These are phyloP conservation scores for Candida qinlingensis DNA, from an alignment of 805 yeast genomes.

Conservation along the genomic window DNA sequence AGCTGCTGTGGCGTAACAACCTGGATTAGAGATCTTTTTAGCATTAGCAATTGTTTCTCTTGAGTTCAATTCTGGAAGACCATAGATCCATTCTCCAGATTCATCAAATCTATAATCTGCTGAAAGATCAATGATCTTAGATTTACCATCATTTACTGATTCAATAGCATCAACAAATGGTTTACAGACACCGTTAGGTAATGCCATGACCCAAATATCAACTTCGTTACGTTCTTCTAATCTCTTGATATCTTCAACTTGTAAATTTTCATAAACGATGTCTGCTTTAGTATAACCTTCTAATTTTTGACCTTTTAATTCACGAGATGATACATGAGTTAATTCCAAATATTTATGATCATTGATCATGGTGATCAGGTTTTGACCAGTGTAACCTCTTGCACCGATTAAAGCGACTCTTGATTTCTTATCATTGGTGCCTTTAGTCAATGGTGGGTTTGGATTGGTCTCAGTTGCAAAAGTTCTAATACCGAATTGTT, in stretches of 20 bases:
- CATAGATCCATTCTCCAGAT: constrained; percentile 86
- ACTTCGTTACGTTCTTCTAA: constrained; percentile 74
- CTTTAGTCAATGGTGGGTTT: constrained; percentile 66
- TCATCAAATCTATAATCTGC: constrained; percentile 96
- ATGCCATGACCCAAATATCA: constrained; percentile 98
- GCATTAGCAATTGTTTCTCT: constrained; percentile 66
- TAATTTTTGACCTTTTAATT: constrained; percentile 79
- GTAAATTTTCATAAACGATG: constrained; percentile 78
- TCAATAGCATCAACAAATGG: constrained; percentile 81
- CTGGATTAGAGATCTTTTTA: constrained; percentile 88
- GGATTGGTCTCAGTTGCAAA: constrained; percentile 46
- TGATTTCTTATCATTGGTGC: constrained; percentile 55
- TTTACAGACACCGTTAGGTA: constrained; percentile 95
- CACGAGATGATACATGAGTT: constrained; percentile 94
- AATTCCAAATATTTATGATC: constrained; percentile 83
- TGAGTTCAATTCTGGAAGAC: constrained; percentile 85
- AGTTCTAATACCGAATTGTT: constrained; percentile 24
- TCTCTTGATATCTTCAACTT: constrained; percentile 75
- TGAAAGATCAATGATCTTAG: constrained; percentile 85
- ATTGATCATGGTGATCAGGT: constrained; percentile 80
- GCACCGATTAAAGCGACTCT: constrained; percentile 96
- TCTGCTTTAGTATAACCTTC: constrained; percentile 82
- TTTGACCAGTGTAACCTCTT: constrained; percentile 96
- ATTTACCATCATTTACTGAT: constrained; percentile 54
- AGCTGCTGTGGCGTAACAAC: constrained; percentile 99